Evolutionary conservation across 139 green algal genomes (phyloP), one percentile per base, ranked within the genome.

Genomic region (Marvania coccoides): DNA sequence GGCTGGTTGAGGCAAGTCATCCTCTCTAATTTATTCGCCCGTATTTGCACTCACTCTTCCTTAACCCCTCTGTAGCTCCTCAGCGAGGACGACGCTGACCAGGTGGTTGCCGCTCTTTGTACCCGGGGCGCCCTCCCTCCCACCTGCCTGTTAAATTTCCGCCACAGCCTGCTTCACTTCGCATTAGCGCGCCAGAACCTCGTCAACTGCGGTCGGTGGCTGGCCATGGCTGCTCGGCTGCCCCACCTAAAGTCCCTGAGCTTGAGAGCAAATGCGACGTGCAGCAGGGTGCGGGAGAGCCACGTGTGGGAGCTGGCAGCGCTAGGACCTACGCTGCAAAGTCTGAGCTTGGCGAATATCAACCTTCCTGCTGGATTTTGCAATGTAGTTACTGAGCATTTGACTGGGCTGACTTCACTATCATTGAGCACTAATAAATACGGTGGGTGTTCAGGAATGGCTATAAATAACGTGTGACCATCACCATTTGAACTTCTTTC

Each of bases 141-240:
- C 4, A 54, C 65, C 0, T 47, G 61, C 24, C 65, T 72, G 12
- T 54, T 56, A 47, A 54, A 64, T 13, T 72, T 72, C 46, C 57
- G 29, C 24, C 24, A 42, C 35, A 45, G 47, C 34, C 47, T 26
- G 3, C 60, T 47, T 3, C 2, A 2, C 7, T 47, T 69, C 3
- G 4, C 26, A n/a, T 9, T 19, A 9, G 46, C 24, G 7, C 6
- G 46, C 13, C 26, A 46, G 35, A 2, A 2, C 9, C n/a, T n/a
- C n/a, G n/a, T n/a, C n/a, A n/a, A n/a, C n/a, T n/a, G n/a, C n/a
- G n/a, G n/a, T n/a, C n/a, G n/a, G n/a, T 26, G 53, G 7, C 3
- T 36, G 6, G 14, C 9, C 36, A 37, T 65, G 26, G 39, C 3
- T 7, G 53, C 35, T 14, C 63, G 57, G 57, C 53, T 72, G 6